phyloP scores from a whole-genome alignment of 2,329 filamentous ascomycete species.

The Curvularia spicifera region DNA sequence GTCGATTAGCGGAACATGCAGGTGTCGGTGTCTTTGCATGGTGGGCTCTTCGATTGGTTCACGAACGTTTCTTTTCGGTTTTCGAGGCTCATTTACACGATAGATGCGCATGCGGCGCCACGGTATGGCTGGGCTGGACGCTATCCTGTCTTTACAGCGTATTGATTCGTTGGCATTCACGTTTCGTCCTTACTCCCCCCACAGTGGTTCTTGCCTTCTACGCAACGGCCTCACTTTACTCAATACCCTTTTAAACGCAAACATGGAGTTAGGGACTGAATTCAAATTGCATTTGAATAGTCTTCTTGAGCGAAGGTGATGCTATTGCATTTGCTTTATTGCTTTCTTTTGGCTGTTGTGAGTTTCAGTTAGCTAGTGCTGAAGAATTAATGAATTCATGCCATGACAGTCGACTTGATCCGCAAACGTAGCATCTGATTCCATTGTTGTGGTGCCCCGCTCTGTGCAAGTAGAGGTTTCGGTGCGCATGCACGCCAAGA shows the following conservation, averaged over 20 bases:
- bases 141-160: conserved; percentile 43
- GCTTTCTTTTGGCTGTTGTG: background rate
- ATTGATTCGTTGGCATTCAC: conserved; percentile 16
- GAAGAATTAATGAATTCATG: background rate
- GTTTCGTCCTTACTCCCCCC: conserved; percentile 25
- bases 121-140: conserved; percentile 33
- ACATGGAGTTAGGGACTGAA: conserved; percentile 15
- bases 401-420: too few species aligned
- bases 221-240: conserved; percentile 9
- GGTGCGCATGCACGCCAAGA: conserved; percentile 6
- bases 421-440: background rate
- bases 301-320: conserved; percentile 5
- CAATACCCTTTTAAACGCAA: conserved; percentile 18
- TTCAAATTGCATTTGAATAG: conserved; percentile 25
- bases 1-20: conserved; percentile 30
- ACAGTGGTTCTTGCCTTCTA: conserved; percentile 23
- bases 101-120: conserved; percentile 36
- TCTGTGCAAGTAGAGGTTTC: background rate
- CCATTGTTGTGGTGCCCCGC: background rate
- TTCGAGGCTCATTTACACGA: conserved; percentile 25
- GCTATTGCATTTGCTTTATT: background rate
- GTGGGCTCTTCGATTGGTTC: conserved; percentile 30
- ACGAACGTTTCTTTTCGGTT: conserved; percentile 15
- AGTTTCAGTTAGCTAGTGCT: background rate
- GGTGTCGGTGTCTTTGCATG: conserved; percentile 31